Percentiles rank a stretch among this genome's conserved stretches.
Conservation (phyloP, 257 asterid genomes). For the Solanum sitiens region DNA sequence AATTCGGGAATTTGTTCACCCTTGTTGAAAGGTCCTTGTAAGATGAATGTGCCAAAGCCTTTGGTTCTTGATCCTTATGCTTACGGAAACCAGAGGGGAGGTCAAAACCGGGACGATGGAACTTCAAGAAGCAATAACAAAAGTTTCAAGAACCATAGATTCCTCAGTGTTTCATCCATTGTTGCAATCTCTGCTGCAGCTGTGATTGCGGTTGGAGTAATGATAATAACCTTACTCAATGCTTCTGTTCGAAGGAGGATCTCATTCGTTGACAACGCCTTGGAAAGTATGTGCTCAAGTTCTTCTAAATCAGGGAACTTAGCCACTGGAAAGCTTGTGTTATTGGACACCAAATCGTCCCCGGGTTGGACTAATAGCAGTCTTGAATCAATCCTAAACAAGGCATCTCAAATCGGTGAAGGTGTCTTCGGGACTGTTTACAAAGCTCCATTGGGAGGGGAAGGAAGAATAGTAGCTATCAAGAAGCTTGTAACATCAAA, state of each 20-base stretch:
- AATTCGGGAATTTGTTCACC: slow-evolving; percentile 89
- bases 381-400: slow-evolving; percentile 46
- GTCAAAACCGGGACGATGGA: slow-evolving; percentile 3
- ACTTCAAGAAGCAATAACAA: slow-evolving; percentile 1
- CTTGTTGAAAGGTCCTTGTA: slow-evolving; percentile 69
- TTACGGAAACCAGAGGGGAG: slow-evolving; percentile 43
- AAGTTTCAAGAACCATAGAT: slow-evolving; percentile 27
- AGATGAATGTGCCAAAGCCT: slow-evolving; percentile 75
- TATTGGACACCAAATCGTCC: slow-evolving; percentile 48
- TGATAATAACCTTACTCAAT: slow-evolving; percentile 48
- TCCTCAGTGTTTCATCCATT: slow-evolving; percentile 74
- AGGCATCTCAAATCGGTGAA: slow-evolving; percentile 69
- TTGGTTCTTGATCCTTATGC: slow-evolving; percentile 83
- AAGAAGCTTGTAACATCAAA: slow-evolving; percentile 59
- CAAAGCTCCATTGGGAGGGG: slow-evolving; percentile 46
- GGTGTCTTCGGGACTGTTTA: slow-evolving; percentile 83
- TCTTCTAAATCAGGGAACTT: slow-evolving; percentile 52
- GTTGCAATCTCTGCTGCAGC: slow-evolving; percentile 82
- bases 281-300: slow-evolving; percentile 90
- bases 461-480: slow-evolving; percentile 44
- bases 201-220: slow-evolving; percentile 59
- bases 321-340: slow-evolving; percentile 54
- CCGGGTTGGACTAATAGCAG: slow-evolving; percentile 27
- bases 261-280: slow-evolving; percentile 45
- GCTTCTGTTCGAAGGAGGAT: slow-evolving; percentile 62